Base-by-base conservation (phyloP, 352 stramenopile species). In the Phytopythium litorale region DNA sequence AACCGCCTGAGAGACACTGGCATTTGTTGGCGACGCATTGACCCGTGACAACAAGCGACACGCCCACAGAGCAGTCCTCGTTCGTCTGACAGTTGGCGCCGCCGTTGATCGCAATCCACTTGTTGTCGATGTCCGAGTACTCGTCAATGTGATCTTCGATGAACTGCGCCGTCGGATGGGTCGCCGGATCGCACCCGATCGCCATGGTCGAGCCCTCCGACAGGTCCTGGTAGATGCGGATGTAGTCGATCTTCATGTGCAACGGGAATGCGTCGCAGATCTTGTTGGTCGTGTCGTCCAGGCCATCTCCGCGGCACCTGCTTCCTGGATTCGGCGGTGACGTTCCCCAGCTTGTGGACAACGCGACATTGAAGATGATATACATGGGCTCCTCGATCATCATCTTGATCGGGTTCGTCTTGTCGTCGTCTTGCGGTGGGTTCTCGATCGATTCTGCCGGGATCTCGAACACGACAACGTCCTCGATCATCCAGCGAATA, bases 301-400 rank as follows among this genome's bases (percentile, higher is more conserved):
- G 61, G n/a, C 74, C 74, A 32, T 79, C 51, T 0, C 62, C 68
- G n/a, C 71, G 61, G 16, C 68, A 77, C 18, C 18, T 65, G 33
- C 9, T 67, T 28, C 65, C 60, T 1, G 65, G 56, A 25, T 71
- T 71, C 9, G 65, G 65, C 3, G 65, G 65, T 7, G 50, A 64
- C 13, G 57, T 49, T 23, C 62, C 71, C 73, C 73, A 81, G 2
- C 88, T 96, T 18, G 78, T 95, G 3, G 89, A 96, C 45, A 98
- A 78, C n/a, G 92, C 93, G 11, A 91, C 94, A 65, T 98, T 98
- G 52, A 97, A 80, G 60, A 98, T 97, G 32, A 98, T 63, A 66
- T 97, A 97, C 40, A 83, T 89, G 1, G 91, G 93, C 68, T 98
- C 93, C 60, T 93, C 85, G n/a, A 95, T 79, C 71, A 98, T 97